Evolutionary conservation across 345 rosid species (phyloP), one percentile per base, ranked within the genome.

Genomic region (Balakata baccata): DNA sequence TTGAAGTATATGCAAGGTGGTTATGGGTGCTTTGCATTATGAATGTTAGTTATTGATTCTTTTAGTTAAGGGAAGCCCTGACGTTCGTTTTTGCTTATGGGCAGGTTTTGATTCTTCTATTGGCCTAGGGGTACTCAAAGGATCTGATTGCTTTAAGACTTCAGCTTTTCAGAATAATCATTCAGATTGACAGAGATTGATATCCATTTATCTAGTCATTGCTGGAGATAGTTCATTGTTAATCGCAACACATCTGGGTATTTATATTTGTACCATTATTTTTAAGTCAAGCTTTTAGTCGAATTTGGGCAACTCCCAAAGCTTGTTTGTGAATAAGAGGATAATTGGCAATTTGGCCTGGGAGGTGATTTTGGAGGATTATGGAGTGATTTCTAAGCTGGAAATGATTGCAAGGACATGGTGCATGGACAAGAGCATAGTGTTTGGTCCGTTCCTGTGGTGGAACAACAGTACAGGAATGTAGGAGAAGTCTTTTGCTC

Each of bases 401-500:
- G 75, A 75, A 79, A 88, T 85, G 86, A 81, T 34, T 64, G 81
- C 69, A 68, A 72, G 87, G 87, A 81, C 81, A 87, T 87, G 86
- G 89, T 87, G 88, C 81, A 87, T 85, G 85, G 88, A 77, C 84
- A 79, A 81, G 90, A 83, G 81, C 82, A 79, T 83, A 71, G 85
- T 72, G 73, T 79, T 76, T 82, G 86, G 83, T 82, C 78, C 81
- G 87, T 85, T 84, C 85, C 85, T 73, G 77, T 82, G 64, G 59
- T 84, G 89, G 90, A 87, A 84, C 88, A 85, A 80, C 80, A 70
- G 68, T 75, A 29, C 69, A 7, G 78, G 79, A 72, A 70, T 75
- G 62, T 87, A 80, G 79, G 52, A 53, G 81, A 70, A 70, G 76
- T 70, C 53, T 74, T 75, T 80, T 75, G 58, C 60, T 79, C 37